Conservation (phyloP, 2,329 filamentous ascomycete genomes). For the Monilinia fructigena region DNA sequence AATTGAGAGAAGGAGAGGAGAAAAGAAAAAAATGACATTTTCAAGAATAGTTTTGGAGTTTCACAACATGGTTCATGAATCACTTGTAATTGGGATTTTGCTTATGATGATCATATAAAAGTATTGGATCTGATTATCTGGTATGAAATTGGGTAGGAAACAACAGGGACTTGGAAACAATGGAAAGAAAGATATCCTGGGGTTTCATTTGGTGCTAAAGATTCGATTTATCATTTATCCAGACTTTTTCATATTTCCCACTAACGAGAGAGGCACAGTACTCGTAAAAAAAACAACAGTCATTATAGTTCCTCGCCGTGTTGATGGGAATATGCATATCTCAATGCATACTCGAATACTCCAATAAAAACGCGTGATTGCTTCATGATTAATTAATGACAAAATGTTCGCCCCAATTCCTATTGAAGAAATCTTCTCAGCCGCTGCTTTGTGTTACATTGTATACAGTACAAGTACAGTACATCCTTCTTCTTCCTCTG, state of each 20-base stretch:
- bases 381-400: too few species aligned
- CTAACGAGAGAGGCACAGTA: conserved; percentile 1
- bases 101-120: conserved; percentile 14
- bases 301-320: neutral
- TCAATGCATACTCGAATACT: too few species aligned
- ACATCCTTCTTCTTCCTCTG: too few species aligned
- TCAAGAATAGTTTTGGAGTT: conserved; percentile 5
- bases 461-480: too few species aligned
- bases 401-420: too few species aligned
- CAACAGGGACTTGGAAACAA: neutral
- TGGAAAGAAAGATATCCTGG: neutral
- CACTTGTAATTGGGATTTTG: neutral
- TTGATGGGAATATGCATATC: neutral
- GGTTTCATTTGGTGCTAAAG: neutral
- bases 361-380: too few species aligned
- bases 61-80: neutral
- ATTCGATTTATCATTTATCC: too few species aligned
- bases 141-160: neutral
- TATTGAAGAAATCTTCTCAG: neutral
- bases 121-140: neutral
- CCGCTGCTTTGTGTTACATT: too few species aligned
- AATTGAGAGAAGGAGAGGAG: neutral
- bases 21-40: neutral
- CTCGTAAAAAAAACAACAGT: neutral
- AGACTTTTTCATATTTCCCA: neutral